These are phyloP conservation scores for Dalbergia oliveri DNA, from an alignment of 306 rosid genomes.

Conservation along the genomic window DNA sequence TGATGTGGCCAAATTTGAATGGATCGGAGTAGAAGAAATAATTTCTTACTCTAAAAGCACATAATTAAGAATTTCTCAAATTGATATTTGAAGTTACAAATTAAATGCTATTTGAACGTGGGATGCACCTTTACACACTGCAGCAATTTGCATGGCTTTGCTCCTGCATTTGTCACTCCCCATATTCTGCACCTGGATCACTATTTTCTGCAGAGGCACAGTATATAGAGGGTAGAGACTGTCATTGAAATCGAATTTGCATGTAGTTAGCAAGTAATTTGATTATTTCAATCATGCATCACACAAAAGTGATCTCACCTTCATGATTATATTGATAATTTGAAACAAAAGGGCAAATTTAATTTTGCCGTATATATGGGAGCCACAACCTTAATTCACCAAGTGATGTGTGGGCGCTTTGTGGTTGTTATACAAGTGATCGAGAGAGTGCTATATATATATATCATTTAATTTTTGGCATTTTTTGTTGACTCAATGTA, in stretches of 20 bases:
- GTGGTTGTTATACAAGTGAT: not conserved
- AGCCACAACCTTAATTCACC: not conserved
- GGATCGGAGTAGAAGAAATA: too few relatives aligned
- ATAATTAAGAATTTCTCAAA: too few relatives aligned
- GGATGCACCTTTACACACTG: conserved; percentile 32
- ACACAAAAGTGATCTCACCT: conserved; percentile 24
- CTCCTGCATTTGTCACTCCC: conserved; percentile 45
- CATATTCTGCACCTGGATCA: conserved; percentile 40
- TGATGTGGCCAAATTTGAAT: too few relatives aligned
- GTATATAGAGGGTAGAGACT: not conserved
- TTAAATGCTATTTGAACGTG: not conserved
- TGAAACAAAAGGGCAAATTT: not conserved
- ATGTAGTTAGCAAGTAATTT: not conserved
- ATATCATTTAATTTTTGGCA: not conserved
- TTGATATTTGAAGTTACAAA: too few relatives aligned
- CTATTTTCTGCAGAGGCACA: conserved; percentile 37
- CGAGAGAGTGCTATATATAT: not conserved
- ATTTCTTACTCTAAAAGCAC: too few relatives aligned
- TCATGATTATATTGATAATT: conserved; percentile 15
- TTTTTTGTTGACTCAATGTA: conserved; percentile 12
- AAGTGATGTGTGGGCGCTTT: not conserved
- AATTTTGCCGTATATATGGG: not conserved
- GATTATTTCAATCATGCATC: not conserved
- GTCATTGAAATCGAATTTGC: not conserved
- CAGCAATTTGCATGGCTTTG: conserved; percentile 48